A percentile compares a stretch with the other conserved stretches of the same genome.
phyloP scores from a whole-genome alignment of 1,284 basidiomycete genomes.

The Peniophora sp. region DNA sequence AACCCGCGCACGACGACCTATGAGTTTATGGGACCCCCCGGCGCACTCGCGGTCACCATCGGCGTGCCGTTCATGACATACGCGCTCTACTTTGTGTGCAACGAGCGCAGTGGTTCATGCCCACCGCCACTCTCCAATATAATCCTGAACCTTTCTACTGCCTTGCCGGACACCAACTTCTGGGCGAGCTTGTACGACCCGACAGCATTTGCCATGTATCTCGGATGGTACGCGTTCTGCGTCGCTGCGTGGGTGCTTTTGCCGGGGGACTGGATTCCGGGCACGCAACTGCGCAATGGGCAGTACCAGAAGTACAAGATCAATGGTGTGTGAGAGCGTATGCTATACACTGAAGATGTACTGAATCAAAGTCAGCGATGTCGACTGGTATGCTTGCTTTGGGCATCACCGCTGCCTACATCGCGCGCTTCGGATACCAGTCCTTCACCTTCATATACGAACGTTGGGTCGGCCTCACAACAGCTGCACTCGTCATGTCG shows the following conservation, averaged over 20 bases:
- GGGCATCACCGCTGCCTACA: slow-evolving; percentile 59
- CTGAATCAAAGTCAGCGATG: slow-evolving; percentile 51
- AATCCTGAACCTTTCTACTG: slow-evolving; percentile 33
- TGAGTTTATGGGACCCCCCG: slow-evolving; percentile 85
- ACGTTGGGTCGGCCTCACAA: slow-evolving; percentile 86
- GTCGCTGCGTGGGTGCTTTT: slow-evolving; percentile 79
- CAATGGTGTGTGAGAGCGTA: slow-evolving; percentile 58
- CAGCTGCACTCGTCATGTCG: slow-evolving; percentile 80
- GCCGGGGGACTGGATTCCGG: slow-evolving; percentile 84
- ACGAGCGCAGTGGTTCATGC: slow-evolving; percentile 72
- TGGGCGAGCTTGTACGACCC: slow-evolving; percentile 78
- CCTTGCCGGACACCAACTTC: slow-evolving; percentile 47
- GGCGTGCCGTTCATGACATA: slow-evolving; percentile 74
- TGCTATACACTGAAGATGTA: slow-evolving; percentile 2
- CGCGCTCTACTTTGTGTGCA: slow-evolving; percentile 81
- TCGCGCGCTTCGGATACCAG: slow-evolving; percentile 69
- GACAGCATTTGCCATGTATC: slow-evolving; percentile 70
- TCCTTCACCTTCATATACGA: slow-evolving; percentile 88
- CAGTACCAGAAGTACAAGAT: slow-evolving; percentile 84
- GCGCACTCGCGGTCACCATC: slow-evolving; percentile 68
- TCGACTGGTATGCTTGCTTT: slow-evolving; percentile 78
- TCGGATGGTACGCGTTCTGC: slow-evolving; percentile 87
- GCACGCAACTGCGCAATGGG: slow-evolving; percentile 75
- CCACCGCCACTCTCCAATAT: slow-evolving; percentile 46
- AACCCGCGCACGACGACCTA: slow-evolving; percentile 66